phyloP scores from a whole-genome alignment of 169 alveolate species.

The Miamiensis avidus region DNA sequence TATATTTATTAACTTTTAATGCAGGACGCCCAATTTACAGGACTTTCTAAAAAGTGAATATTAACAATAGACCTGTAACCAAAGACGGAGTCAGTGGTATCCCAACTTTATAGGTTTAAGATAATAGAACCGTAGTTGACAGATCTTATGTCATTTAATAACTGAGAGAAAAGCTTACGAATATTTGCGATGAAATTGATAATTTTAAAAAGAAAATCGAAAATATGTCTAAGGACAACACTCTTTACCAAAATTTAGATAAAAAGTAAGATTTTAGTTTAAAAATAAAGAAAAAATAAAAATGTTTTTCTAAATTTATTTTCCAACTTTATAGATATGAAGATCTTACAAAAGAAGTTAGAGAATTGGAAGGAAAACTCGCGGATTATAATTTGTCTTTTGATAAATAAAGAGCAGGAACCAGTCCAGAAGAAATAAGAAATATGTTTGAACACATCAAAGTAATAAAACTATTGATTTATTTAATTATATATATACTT shows the following conservation, averaged over 20 bases:
- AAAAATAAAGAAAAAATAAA: too few relatives aligned
- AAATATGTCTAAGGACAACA: constrained; percentile 69
- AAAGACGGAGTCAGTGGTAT: constrained; percentile 83
- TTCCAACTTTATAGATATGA: too few relatives aligned
- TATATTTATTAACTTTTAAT: too few relatives aligned
- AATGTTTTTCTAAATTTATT: too few relatives aligned
- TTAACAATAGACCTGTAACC: constrained; percentile 85
- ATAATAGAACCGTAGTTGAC: constrained; percentile 71
- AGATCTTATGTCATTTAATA: constrained; percentile 31
- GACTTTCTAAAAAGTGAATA: constrained; percentile 51
- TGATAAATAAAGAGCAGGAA: constrained; percentile 87
- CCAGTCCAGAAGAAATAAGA: constrained; percentile 89
- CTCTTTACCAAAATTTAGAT: constrained; percentile 64
- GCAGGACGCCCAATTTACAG: not conserved
- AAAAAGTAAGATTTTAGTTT: constrained; percentile 65
- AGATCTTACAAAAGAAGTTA: constrained; percentile 76
- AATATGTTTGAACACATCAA: constrained; percentile 81
- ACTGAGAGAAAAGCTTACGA: constrained; percentile 58
- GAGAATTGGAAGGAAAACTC: constrained; percentile 89
- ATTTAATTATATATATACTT: too few relatives aligned
- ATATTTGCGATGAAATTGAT: constrained; percentile 70
- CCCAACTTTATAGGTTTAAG: constrained; percentile 56
- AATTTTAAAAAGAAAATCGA: constrained; percentile 79
- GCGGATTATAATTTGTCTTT: constrained; percentile 92
- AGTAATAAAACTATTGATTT: not conserved